Base-by-base conservation (phyloP, 495 filamentous ascomycete genomes). In the Astrothelium macrocarpum region DNA sequence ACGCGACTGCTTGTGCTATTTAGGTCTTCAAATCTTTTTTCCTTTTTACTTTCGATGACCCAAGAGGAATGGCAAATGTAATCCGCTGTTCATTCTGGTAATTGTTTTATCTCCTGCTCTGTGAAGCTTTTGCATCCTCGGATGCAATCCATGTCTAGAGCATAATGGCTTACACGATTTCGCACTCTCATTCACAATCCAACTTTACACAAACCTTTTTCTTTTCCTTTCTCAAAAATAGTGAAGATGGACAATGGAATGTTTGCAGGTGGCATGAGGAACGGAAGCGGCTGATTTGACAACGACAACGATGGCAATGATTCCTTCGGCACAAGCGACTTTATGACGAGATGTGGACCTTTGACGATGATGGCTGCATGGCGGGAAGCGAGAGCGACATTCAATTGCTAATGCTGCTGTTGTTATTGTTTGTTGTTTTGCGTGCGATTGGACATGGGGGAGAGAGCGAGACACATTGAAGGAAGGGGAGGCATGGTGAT, bases 1-100 rank as follows among this genome's bases (percentile, higher is more conserved):
- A 56, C 49, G 16, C 29, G 49, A 56, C 49, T 56, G 49, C 49
- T 56, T 56, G 49, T 56, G 49, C 49, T 56, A 56, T 56, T 56
- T 26, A 7, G 2, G n/a, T n/a, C n/a, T n/a, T n/a, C n/a, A n/a
- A n/a, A n/a, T n/a, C n/a, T n/a, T n/a, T 25, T 29, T 56, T 56
- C 11, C 20, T 16, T 28, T 29, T 56, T 29, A n/a, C 49, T 10
- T 28, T 20, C 34, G 14, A 56, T 16, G 49, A 56, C 20, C n/a
- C 49, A 28, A n/a, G 49, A 56, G 49, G 9, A 20, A 56, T 29
- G 49, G 12, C 29, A 20, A 20, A 56, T 56, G 25, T 29, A 9
- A 29, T 28, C 25, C 9, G 23, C 49, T 56, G 49, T 28, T 14
- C 45, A 49, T n/a, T 56, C 49, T 56, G 49, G 49, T 11, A 26